Evolutionary conservation across 305 asterid genomes (phyloP).

Genomic region (Rubia balearica): DNA sequence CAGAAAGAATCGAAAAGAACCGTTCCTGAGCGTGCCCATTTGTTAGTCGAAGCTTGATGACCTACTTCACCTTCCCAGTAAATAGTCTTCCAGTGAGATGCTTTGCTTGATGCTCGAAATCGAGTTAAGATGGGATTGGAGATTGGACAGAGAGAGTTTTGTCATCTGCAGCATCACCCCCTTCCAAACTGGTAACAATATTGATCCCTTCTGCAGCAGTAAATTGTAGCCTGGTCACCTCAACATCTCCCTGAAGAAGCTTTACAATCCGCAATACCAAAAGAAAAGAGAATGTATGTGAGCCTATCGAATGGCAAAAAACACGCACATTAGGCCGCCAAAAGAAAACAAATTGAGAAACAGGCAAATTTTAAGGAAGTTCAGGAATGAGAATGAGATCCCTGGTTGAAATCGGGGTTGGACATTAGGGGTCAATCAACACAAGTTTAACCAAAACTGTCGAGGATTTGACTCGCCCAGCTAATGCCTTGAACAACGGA

Average conservation of each 20-base stretch:
- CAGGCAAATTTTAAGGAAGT: too few species aligned
- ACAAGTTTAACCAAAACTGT: background rate
- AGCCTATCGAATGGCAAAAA: background rate
- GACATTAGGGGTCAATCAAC: background rate
- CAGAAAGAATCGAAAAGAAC: conserved; percentile 21
- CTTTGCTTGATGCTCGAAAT: conserved; percentile 74
- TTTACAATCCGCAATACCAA: conserved; percentile 45
- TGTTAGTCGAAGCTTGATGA: conserved; percentile 80
- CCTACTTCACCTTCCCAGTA: conserved; percentile 75
- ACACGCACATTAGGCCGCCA: background rate
- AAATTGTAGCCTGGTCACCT: conserved; percentile 48
- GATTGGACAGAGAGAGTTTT: conserved; percentile 52
- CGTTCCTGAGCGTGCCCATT: too few species aligned
- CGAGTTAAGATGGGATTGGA: conserved; percentile 67
- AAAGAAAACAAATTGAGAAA: background rate
- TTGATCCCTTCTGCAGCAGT: conserved; percentile 40
- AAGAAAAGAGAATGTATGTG: background rate
- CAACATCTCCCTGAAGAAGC: conserved; percentile 79
- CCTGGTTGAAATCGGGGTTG: background rate
- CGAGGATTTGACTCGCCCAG: too few species aligned
- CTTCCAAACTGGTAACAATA: conserved; percentile 31
- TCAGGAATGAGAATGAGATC: background rate
- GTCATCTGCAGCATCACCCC: conserved; percentile 50
- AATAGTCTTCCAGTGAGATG: conserved; percentile 68
- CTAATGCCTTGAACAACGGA: background rate